Conservation (phyloP, 2,329 filamentous ascomycete genomes). For the Colletotrichum neosansevieriae region DNA sequence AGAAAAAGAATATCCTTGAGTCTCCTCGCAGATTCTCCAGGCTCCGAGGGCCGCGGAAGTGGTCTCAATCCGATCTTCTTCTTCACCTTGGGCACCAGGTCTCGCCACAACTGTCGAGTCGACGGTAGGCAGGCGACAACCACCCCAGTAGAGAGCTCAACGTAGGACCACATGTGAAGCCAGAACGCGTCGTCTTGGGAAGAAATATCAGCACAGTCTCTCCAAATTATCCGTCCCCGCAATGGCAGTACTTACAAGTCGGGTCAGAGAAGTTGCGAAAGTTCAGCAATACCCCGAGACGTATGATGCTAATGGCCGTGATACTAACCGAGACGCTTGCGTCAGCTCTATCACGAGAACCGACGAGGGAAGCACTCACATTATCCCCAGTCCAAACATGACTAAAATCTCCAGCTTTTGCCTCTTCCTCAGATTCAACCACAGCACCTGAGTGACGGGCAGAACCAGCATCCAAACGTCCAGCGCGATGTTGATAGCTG, state of each 20-base stretch:
- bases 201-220: conserved; percentile 45
- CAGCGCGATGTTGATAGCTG: conserved; percentile 57
- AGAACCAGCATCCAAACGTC: conserved; percentile 58
- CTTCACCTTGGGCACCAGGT: conserved; percentile 15
- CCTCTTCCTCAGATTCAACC: conserved; percentile 49
- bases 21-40: conserved; percentile 1
- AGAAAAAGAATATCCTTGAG: conserved; percentile 1
- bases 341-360: neutral
- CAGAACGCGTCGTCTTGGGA: conserved; percentile 50
- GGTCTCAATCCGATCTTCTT: neutral
- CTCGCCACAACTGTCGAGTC: conserved; percentile 31
- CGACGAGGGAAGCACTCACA: conserved; percentile 30
- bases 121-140: conserved; percentile 55
- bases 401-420: conserved; percentile 52
- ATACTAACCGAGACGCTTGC: conserved; percentile 47
- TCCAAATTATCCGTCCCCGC: neutral
- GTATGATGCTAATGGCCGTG: conserved; percentile 50
- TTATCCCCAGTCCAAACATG: conserved; percentile 52
- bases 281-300: conserved; percentile 54
- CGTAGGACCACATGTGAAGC: conserved; percentile 59
- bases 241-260: conserved; percentile 47
- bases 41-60: neutral
- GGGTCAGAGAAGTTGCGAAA: conserved; percentile 54
- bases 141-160: conserved; percentile 59
- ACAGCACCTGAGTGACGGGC: conserved; percentile 52